A percentile compares a stretch with the other conserved stretches of the same genome.
Conservation (phyloP, 768 basidiomycete genomes). For the Suillus placidus region DNA sequence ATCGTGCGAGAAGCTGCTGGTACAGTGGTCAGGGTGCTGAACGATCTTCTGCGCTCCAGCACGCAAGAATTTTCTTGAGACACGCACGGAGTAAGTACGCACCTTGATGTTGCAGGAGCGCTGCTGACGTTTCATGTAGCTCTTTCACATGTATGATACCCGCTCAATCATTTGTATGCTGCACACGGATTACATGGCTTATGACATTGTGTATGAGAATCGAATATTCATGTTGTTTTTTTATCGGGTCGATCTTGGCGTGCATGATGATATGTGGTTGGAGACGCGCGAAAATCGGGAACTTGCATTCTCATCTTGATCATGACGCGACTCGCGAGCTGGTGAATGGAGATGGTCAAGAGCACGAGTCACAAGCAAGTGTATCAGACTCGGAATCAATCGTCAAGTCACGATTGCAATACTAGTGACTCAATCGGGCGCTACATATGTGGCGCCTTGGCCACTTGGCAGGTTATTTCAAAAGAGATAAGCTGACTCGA, state of each 20-base stretch:
- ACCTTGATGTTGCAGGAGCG: not conserved
- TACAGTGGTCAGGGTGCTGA: slow-evolving; percentile 67
- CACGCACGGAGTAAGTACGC: slow-evolving; percentile 30
- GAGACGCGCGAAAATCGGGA: not conserved
- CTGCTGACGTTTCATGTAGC: slow-evolving; percentile 20
- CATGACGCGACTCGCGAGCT: not conserved
- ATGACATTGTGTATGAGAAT: slow-evolving; percentile 7
- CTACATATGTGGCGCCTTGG: not conserved
- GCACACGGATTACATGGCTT: slow-evolving; percentile 8
- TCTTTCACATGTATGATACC: slow-evolving; percentile 32
- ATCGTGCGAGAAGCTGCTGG: slow-evolving; percentile 75
- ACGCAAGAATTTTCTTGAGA: slow-evolving; percentile 40
- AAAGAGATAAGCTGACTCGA: not conserved
- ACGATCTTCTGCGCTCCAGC: slow-evolving; percentile 65
- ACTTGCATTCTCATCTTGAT: not conserved
- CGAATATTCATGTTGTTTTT: slow-evolving; percentile 2
- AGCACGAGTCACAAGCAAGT: not conserved
- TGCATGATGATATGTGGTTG: not conserved
- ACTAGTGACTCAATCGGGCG: not conserved
- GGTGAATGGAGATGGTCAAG: not conserved
- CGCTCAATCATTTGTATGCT: slow-evolving; percentile 35
- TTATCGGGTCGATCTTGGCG: not conserved
- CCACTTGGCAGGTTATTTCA: not conserved
- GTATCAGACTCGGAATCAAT: not conserved
- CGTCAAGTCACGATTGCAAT: not conserved